Evolutionary conservation across 1,284 basidiomycete genomes (phyloP).

Genomic region (Malassezia equina): DNA sequence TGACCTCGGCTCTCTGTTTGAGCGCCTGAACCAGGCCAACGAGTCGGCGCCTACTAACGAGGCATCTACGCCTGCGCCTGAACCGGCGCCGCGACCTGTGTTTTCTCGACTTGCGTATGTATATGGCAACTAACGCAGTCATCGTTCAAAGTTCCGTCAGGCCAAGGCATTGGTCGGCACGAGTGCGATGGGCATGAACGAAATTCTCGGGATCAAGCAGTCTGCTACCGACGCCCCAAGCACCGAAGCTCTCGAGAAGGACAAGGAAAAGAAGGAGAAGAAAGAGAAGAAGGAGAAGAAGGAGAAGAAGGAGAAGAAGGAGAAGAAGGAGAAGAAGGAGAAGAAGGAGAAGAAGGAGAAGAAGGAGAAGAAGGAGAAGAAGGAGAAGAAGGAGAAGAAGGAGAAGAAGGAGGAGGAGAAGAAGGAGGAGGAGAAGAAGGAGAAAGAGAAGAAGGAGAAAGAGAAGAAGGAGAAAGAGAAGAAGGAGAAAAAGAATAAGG

Average conservation of each 20-base stretch:
- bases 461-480: slow-evolving; percentile 5
- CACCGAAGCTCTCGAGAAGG: neutral
- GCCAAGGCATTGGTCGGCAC: slow-evolving; percentile 39
- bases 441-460: neutral
- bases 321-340: slow-evolving; percentile 5
- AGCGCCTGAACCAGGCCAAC: slow-evolving; percentile 41
- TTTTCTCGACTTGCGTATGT: slow-evolving; percentile 18
- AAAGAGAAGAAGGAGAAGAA: neutral
- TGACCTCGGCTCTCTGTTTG: slow-evolving; percentile 42
- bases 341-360: neutral
- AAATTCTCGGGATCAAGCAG: slow-evolving; percentile 36
- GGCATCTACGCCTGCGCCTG: slow-evolving; percentile 19
- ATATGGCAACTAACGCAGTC: slow-evolving; percentile 6
- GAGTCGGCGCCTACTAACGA: slow-evolving; percentile 6
- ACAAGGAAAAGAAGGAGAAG: neutral
- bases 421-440: slow-evolving; percentile 10
- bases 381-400: slow-evolving; percentile 1
- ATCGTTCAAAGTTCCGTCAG: slow-evolving; percentile 42
- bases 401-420: neutral
- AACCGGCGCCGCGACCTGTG: slow-evolving; percentile 9
- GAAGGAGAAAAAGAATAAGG: neutral
- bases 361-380: slow-evolving; percentile 3
- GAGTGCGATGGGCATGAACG: slow-evolving; percentile 35
- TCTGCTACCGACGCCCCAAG: neutral
- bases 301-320: slow-evolving; percentile 6